Evolutionary conservation across 2,329 filamentous ascomycete genomes (phyloP), one percentile per base, ranked within the genome.

Genomic region (Phialophora chinensis): DNA sequence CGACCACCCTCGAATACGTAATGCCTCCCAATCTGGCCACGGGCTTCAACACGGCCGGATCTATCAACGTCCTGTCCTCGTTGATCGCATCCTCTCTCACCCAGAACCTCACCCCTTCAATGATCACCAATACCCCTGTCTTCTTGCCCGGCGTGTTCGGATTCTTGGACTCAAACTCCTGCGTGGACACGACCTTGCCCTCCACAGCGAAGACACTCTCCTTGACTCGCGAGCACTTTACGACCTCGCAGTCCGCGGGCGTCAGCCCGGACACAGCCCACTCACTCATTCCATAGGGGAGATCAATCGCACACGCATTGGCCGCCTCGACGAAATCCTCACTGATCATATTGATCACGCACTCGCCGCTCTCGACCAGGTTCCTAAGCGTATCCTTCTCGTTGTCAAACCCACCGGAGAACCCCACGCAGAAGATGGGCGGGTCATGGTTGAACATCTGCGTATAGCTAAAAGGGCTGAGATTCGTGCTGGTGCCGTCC

Each of bases 61-160:
- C 91, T 65, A 98, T 83, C 50, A 91, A 73, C 71, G 88, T 92
- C 74, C 83, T 85, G 8, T 92, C 89, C 75, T 91, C 87, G 73
- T 96, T 91, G 67, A 97, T 81, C 2, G 93, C 93, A 79, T 97
- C 94, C 76, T 96, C 92, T 61, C 93, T 82, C 1, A 89, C 92
- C 92, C 93, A 97, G 75, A 97, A 97, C 31, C 89, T 84, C 38
- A 91, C 88, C 0, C 92, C 94, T 80, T 97, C 92, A 12, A 97
- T 83, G 38, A 96, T 85, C 1, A 86, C 90, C 69, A 97, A 75
- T 3, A 90, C 89, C 0, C 90, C 88, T 0, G 90, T 90, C 82
- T 88, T 93, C 80, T 89, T 90, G 2, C 91, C 92, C 0, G 90
- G 89, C 1, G 80, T 87, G 0, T 61, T 29, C 4, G 49, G 59